These are phyloP conservation scores for Solanum appendiculatum DNA, from an alignment of 257 asterid genomes.

Conservation along the genomic window DNA sequence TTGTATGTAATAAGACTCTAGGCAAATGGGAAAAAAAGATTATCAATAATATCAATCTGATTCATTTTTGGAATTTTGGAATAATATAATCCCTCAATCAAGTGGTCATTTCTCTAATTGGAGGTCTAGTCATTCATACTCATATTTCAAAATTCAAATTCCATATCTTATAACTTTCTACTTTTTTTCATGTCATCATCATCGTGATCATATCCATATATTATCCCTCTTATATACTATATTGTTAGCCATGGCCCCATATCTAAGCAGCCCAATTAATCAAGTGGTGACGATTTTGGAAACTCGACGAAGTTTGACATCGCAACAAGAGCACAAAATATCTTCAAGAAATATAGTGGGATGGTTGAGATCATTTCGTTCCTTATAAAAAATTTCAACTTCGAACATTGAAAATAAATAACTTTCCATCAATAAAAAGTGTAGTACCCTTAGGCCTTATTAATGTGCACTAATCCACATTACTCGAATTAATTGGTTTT, in stretches of 20 bases:
- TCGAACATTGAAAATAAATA: too few relatives aligned
- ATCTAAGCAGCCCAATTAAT: not conserved
- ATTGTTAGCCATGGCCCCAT: not conserved
- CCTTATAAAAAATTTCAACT: too few relatives aligned
- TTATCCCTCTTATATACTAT: too few relatives aligned
- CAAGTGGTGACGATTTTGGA: not conserved
- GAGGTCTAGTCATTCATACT: conserved; percentile 27
- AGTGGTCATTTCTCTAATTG: conserved; percentile 10
- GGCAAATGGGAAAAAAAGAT: not conserved
- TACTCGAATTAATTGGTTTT: not conserved
- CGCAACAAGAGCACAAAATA: not conserved
- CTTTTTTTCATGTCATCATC: not conserved
- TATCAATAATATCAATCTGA: not conserved
- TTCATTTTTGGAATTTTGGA: not conserved
- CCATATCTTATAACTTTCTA: not conserved
- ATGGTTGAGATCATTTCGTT: too few relatives aligned
- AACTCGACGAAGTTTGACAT: not conserved
- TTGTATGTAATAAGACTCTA: not conserved
- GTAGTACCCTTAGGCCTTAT: too few relatives aligned
- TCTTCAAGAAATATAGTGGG: too few relatives aligned
- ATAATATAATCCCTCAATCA: not conserved
- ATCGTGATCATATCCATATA: not conserved
- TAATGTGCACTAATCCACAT: not conserved
- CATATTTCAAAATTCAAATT: not conserved
- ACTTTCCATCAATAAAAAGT: too few relatives aligned